A percentile compares a stretch with the other conserved stretches of the same genome.
phyloP scores from a whole-genome alignment of 768 basidiomycete species.

The Mycena amicta region DNA sequence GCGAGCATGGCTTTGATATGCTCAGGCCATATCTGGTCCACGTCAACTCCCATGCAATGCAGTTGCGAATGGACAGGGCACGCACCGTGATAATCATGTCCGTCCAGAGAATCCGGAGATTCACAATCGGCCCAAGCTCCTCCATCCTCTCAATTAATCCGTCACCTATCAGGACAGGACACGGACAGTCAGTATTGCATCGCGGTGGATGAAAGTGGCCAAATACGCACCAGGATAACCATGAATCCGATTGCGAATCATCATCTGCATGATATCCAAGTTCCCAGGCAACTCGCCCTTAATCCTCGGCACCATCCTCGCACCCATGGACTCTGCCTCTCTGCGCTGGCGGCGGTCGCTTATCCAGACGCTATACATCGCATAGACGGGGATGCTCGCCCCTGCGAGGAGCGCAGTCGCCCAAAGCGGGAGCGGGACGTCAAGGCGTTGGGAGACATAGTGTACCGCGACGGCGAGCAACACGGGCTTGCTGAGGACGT shows the following conservation, averaged over 20 bases:
- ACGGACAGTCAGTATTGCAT: not conserved
- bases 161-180: constrained; percentile 7
- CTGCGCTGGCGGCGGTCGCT: constrained; percentile 4
- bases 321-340: constrained; percentile 27
- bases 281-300: constrained; percentile 28
- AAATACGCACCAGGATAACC: constrained; percentile 40
- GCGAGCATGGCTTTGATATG: constrained; percentile 29
- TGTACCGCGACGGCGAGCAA: constrained; percentile 7
- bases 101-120: constrained; percentile 22
- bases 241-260: constrained; percentile 25
- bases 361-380: not conserved
- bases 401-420: constrained; percentile 1
- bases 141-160: constrained; percentile 5
- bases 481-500: constrained; percentile 9
- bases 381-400: constrained; percentile 15
- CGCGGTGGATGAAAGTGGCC: not conserved
- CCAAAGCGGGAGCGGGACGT: constrained; percentile 1
- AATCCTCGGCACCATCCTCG: constrained; percentile 24
- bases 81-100: constrained; percentile 24
- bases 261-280: constrained; percentile 25
- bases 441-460: not conserved
- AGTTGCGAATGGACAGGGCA: not conserved
- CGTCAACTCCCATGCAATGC: not conserved
- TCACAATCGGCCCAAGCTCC: constrained; percentile 17
- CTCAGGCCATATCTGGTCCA: constrained; percentile 18